Evolutionary conservation across 805 yeast species (phyloP).

Genomic region (Cyberlindnera maritima): DNA sequence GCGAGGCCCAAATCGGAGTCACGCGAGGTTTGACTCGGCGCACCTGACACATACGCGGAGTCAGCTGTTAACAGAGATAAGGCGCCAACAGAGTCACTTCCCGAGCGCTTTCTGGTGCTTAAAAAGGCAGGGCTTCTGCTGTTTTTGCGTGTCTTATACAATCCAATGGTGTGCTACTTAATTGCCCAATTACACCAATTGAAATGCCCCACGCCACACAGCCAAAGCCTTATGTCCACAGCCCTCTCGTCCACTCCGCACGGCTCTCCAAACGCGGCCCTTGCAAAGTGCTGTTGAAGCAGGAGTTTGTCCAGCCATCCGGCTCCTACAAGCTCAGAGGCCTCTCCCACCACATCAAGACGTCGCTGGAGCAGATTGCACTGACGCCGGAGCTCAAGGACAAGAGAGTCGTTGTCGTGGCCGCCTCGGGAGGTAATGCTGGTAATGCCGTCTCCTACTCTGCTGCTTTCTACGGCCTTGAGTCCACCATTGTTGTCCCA

Average conservation of each 20-base stretch:
- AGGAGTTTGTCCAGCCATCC: constrained; percentile 53
- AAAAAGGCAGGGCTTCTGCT: no score
- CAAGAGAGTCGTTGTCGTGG: constrained; percentile 39
- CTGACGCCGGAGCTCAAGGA: constrained; percentile 24
- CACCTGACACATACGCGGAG: no score
- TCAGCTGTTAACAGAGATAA: background rate
- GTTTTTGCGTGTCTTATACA: no score
- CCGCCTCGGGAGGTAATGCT: constrained; percentile 57
- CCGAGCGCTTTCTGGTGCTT: no score
- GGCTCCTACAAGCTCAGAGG: constrained; percentile 60
- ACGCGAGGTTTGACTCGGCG: no score
- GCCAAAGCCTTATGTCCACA: constrained; percentile 25
- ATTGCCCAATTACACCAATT: no score
- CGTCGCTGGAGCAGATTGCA: constrained; percentile 28
- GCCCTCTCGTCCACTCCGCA: constrained; percentile 40
- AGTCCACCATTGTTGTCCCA: constrained; percentile 61
- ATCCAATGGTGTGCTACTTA: no score
- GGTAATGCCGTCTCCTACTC: constrained; percentile 54
- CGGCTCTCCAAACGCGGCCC: constrained; percentile 27
- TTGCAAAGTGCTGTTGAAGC: constrained; percentile 44
- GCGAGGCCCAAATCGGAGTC: no score
- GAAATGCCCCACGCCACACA: constrained; percentile 2
- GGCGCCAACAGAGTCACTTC: background rate
- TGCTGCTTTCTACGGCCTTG: constrained; percentile 35
- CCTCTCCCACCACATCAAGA: constrained; percentile 44